Conservation (phyloP, 2,329 filamentous ascomycete genomes). For the Xylogone sp. region DNA sequence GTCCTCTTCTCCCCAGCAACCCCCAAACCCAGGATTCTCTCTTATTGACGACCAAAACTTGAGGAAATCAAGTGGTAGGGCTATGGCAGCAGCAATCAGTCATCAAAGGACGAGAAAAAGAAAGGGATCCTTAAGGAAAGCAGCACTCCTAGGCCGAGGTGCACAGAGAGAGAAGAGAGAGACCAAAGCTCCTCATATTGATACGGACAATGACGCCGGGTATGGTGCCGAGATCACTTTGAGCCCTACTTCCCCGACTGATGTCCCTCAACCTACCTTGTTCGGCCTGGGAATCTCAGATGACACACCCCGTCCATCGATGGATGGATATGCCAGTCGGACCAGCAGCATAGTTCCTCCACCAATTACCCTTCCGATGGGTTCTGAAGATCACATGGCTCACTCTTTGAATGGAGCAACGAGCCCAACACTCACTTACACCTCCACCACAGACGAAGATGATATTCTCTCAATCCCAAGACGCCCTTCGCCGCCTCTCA, state of each 20-base stretch:
- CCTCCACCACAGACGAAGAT: conserved; percentile 81
- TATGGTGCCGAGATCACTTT: conserved; percentile 13
- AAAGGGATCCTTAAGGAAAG: conserved; percentile 83
- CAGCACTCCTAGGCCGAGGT: conserved; percentile 74
- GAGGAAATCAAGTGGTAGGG: conserved; percentile 23
- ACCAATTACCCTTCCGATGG: conserved; percentile 27
- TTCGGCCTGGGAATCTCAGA: conserved; percentile 47
- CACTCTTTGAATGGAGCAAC: conserved; percentile 34
- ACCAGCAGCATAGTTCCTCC: conserved; percentile 18
- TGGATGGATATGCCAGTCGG: conserved; percentile 40
- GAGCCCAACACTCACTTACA: conserved; percentile 56
- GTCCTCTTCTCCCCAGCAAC: conserved; percentile 15
- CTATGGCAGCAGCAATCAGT: conserved; percentile 32
- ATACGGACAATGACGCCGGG: conserved; percentile 22
- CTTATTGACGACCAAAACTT: conserved; percentile 19
- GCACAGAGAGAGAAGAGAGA: conserved; percentile 58
- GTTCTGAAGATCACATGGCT: conserved; percentile 20
- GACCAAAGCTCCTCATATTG: conserved; percentile 31
- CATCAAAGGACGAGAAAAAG: conserved; percentile 61
- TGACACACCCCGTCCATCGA: conserved; percentile 41
- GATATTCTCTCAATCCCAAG: conserved; percentile 64
- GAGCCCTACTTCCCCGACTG: conserved; percentile 22
- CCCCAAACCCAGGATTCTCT: conserved; percentile 25
- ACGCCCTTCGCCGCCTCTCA: conserved; percentile 39
- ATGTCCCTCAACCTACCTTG: conserved; percentile 14